Evolutionary conservation across 2,329 filamentous ascomycete species (phyloP).

Genomic region (Arthrobotrys sphaeroides): DNA sequence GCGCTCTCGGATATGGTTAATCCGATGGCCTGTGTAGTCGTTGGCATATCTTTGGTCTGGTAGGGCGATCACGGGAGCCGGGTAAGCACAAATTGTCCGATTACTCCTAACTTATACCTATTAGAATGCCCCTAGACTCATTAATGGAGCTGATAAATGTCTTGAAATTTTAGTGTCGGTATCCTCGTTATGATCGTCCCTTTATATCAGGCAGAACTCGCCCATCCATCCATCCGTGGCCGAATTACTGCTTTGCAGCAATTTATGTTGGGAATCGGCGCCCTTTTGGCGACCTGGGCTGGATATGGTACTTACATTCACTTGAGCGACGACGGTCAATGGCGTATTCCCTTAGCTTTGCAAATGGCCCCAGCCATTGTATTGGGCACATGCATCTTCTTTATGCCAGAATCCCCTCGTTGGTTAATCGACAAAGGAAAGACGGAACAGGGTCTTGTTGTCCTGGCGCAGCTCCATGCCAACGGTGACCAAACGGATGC

Average conservation of each 20-base stretch:
- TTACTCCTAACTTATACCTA: too few species aligned
- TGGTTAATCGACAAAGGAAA: conserved; percentile 79
- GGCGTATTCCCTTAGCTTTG: conserved; percentile 73
- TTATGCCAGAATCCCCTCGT: conserved; percentile 77
- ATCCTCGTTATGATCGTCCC: conserved; percentile 73
- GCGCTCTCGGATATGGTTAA: background rate
- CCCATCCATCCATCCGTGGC: conserved; percentile 80
- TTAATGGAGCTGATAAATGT: background rate
- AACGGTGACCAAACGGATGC: conserved; percentile 72
- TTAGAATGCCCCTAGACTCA: too few species aligned
- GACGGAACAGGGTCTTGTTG: conserved; percentile 72
- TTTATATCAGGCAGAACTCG: conserved; percentile 80
- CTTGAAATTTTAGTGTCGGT: conserved; percentile 65
- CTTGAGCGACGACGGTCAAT: conserved; percentile 65
- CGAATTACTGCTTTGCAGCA: conserved; percentile 79
- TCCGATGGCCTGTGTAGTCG: background rate
- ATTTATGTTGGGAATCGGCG: conserved; percentile 82
- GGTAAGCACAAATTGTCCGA: conserved; percentile 62
- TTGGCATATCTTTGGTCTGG: conserved; percentile 75
- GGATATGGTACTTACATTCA: conserved; percentile 71
- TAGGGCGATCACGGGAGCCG: conserved; percentile 74
- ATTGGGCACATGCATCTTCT: conserved; percentile 72
- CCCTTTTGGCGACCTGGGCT: conserved; percentile 77
- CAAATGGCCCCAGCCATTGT: conserved; percentile 75
- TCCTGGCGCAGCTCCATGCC: conserved; percentile 75